phyloP scores from a whole-genome alignment of 371 early-diverging fungal species.

The Batrachochytrium dendrobatidis region DNA sequence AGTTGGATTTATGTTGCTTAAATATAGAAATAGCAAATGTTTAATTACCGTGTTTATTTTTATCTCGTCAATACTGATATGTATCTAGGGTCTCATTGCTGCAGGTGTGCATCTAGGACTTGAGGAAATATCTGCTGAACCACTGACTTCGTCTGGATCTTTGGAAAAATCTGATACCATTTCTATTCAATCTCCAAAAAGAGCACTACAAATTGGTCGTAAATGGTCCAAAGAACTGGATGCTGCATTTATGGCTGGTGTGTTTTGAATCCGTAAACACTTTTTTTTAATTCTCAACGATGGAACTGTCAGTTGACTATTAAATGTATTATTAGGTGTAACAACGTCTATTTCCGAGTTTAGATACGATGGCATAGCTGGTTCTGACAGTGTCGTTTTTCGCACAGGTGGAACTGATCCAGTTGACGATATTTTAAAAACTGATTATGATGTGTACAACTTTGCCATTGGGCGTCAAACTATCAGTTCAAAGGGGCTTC shows the following conservation, averaged over 20 bases:
- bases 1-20: neutral
- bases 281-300: slow-evolving; percentile 14
- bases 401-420: slow-evolving; percentile 1
- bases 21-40: neutral
- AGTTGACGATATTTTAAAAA: neutral
- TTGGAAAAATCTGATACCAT: too few species aligned
- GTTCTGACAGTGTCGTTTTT: neutral
- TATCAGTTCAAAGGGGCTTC: neutral
- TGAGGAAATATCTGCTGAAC: slow-evolving; percentile 25
- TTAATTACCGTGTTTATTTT: neutral
- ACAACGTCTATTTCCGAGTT: neutral
- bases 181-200: slow-evolving; percentile 5
- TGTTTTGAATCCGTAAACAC: slow-evolving; percentile 22
- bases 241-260: slow-evolving; percentile 13
- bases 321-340: too few species aligned
- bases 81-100: slow-evolving; percentile 11
- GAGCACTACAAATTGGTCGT: neutral
- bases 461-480: neutral
- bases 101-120: slow-evolving; percentile 20
- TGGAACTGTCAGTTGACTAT: slow-evolving; percentile 8
- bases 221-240: too few species aligned
- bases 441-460: neutral
- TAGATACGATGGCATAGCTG: neutral
- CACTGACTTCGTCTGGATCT: slow-evolving; percentile 19
- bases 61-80: neutral